Base-by-base conservation (phyloP, 331 rosid species). In the Spiraea crenata region DNA sequence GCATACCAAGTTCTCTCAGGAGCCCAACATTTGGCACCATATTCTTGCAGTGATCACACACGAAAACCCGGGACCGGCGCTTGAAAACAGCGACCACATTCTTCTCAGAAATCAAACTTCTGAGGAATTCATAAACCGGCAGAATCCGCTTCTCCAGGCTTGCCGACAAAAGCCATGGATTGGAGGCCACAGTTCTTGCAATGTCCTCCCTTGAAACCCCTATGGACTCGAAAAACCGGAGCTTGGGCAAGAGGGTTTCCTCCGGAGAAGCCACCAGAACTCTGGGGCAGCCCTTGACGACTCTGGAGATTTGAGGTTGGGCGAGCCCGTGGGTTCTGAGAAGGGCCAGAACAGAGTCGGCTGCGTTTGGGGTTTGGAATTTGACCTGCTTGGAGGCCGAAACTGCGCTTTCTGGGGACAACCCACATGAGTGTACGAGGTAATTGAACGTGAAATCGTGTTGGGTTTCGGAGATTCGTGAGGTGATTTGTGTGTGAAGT, bases 1-100 rank as follows among this genome's bases (percentile, higher is more conserved):
- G 75, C 34, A 78, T 83, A 76, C 85, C 82, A 54, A 17, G 9
- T 41, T 74, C 68, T 78, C 38, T 52, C 59, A 84, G 19, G 65
- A 19, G 35, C 16, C 44, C 50, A 64, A 83, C 19, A 39, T 80
- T 85, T 5, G 73, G 77, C 40, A 41, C 41, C 25, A 37, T 70
- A 44, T 1, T 10, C 15, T 10, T 47, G 52, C 57, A 39, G 40
- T 65, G 15, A 49, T 62, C 15, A 45, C 3, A 1, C 5, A 0
- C 0, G 15, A 85, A 81, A 54, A 78, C 17, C 10, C 42, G 3
- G 2, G 41, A 2, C 50, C 1, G 14, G 2, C 67, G 49, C 63
- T 54, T 81, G n/a, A 81, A 9, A 45, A 79, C 34, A 0, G 4
- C 3, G 39, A 69, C 4, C 10, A 64, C 39, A 9, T 69, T 55